Evolutionary conservation across 805 yeast genomes (phyloP), one percentile per base, ranked within the genome.

Genomic region (Lachancea cidri): DNA sequence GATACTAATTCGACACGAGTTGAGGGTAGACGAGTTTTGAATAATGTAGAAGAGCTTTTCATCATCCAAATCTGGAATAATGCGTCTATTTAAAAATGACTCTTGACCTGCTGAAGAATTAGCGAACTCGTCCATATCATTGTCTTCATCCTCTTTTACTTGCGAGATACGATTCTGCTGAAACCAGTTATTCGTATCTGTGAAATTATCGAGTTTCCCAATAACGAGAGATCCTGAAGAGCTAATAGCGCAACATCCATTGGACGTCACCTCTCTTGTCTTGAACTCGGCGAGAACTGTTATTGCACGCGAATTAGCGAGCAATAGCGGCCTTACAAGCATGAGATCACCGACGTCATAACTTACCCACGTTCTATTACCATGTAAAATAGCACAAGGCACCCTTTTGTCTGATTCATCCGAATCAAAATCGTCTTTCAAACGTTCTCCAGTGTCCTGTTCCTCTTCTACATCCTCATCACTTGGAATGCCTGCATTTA

Each of bases 21-120:
- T 43, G 6, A 62, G 57, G 35, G 67, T 62, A 37, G 53, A 54
- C 38, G 79, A 81, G 9, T 76, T 59, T 45, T 77, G 76, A 2
- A 68, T 60, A 8, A 76, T 65, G 43, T 71, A 76, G 7, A 65
- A 45, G n/a, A 57, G 35, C 19, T 42, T 35, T 24, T 46, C 25
- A 33, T 55, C 64, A 27, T 47, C 45, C n/a, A 13, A 6, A 20
- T 44, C 47, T 9, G 39, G 19, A 35, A 55, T 18, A n/a, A 41
- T 33, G 25, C 18, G 34, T 19, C 46, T 45, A 27, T 45, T 45
- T 19, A 39, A 42, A 35, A 42, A 47, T 22, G 16, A n/a, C 11
- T 22, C 11, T 11, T 7, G 11, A 22, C 36, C 39, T 16, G 46
- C 39, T 4, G 43, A 16, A 22, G 38, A 16, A n/a, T 36, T 38